These are phyloP conservation scores for Colletotrichum theobromicola DNA, from an alignment of 2,329 filamentous ascomycete species.

Conservation along the genomic window DNA sequence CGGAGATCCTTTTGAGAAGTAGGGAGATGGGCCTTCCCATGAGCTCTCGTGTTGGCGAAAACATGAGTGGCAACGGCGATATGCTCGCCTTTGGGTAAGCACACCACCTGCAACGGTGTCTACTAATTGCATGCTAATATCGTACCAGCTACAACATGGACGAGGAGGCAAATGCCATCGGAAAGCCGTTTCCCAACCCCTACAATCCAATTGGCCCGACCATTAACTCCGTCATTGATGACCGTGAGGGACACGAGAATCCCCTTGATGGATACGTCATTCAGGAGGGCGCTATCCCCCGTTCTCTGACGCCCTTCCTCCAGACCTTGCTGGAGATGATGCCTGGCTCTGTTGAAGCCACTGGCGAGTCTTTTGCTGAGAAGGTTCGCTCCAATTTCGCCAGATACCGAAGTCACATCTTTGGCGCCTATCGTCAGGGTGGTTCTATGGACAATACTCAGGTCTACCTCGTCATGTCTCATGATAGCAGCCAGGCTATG, in stretches of 20 bases:
- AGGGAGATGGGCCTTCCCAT: conserved; percentile 62
- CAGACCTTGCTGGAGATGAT: conserved; percentile 61
- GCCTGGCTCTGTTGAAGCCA: conserved; percentile 48
- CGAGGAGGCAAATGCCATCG: conserved; percentile 60
- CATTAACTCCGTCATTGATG: conserved; percentile 68
- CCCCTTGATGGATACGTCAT: conserved; percentile 67
- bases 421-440: conserved; percentile 61
- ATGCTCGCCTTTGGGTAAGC: conserved; percentile 66
- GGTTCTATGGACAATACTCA: conserved; percentile 66
- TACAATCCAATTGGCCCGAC: conserved; percentile 64
- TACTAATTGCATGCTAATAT: conserved; percentile 20
- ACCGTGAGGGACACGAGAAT: conserved; percentile 55
- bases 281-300: conserved; percentile 66
- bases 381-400: conserved; percentile 52
- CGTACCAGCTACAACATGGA: conserved; percentile 61
- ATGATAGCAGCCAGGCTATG: conserved; percentile 68
- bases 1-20: conserved; percentile 68
- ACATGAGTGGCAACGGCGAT: conserved; percentile 72
- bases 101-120: background rate
- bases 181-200: conserved; percentile 50
- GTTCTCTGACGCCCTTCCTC: conserved; percentile 59
- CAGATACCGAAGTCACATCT: conserved; percentile 55
- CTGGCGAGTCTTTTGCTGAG: conserved; percentile 41
- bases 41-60: conserved; percentile 61
- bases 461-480: conserved; percentile 70